These are phyloP conservation scores for Colletotrichum lini DNA, from an alignment of 2,329 filamentous ascomycete genomes.

Conservation along the genomic window DNA sequence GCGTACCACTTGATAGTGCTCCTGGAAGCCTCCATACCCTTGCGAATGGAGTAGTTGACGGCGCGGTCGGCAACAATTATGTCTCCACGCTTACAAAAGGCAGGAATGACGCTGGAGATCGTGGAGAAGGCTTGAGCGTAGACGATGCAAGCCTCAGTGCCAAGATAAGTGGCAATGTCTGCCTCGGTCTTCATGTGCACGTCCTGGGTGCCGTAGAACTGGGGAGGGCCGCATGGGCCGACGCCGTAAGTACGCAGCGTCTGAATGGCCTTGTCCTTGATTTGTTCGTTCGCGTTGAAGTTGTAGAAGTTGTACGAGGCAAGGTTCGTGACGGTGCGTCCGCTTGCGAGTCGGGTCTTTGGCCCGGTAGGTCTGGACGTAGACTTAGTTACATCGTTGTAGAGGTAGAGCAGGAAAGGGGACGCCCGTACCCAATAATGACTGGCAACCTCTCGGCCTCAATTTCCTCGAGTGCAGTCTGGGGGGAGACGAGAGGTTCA, in stretches of 20 bases:
- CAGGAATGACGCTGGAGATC: constrained; percentile 95
- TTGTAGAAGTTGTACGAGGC: constrained; percentile 99
- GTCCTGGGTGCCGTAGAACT: constrained; percentile 98
- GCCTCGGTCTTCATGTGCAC: constrained; percentile 97
- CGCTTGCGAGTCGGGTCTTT: constrained; percentile 89
- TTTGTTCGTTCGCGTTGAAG: constrained; percentile 90
- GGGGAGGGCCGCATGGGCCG: constrained; percentile 94
- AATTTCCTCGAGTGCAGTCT: constrained; percentile 81
- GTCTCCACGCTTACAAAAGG: constrained; percentile 96
- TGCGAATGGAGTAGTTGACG: constrained; percentile 93
- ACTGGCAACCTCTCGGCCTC: constrained; percentile 90
- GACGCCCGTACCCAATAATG: constrained; percentile 81
- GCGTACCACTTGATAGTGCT: constrained; percentile 95
- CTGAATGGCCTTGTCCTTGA: constrained; percentile 96
- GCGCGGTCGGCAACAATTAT: constrained; percentile 96
- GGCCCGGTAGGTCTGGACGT: constrained; percentile 83
- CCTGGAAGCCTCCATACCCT: constrained; percentile 92
- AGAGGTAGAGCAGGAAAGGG: neutral
- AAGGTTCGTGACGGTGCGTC: constrained; percentile 92
- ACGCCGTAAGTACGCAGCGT: constrained; percentile 96
- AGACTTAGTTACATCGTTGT: constrained; percentile 2
- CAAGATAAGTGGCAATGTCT: constrained; percentile 91
- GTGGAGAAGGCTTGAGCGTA: constrained; percentile 98
- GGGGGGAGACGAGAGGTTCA: constrained; percentile 86
- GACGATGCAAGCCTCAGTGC: constrained; percentile 90